Evolutionary conservation across 768 basidiomycete genomes (phyloP).

Genomic region (Sarcodon aspratus): DNA sequence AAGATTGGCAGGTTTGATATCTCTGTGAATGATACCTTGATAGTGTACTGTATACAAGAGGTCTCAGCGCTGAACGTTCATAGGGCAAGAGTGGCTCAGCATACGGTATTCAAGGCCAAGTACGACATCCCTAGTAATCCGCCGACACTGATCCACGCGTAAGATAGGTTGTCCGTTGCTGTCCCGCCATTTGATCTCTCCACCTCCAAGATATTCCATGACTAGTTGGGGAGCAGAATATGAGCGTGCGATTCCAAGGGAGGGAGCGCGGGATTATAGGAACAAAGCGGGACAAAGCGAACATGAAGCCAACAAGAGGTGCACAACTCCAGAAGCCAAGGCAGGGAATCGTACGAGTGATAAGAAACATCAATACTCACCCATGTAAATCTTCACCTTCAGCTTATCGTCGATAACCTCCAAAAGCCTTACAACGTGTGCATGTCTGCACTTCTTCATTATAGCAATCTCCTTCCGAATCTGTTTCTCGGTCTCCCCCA

Average conservation of each 20-base stretch:
- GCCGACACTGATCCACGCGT: slow-evolving; percentile 69
- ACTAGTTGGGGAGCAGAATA: slow-evolving; percentile 33
- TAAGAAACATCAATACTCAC: slow-evolving; percentile 34
- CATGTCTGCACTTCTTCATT: slow-evolving; percentile 93
- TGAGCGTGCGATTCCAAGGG: slow-evolving; percentile 10
- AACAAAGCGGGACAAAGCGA: slow-evolving; percentile 1
- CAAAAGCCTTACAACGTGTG: slow-evolving; percentile 78
- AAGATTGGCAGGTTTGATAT: slow-evolving; percentile 98
- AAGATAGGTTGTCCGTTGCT: slow-evolving; percentile 58
- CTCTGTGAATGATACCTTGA: slow-evolving; percentile 98
- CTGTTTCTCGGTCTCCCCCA: slow-evolving; percentile 68
- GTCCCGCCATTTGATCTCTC: slow-evolving; percentile 87
- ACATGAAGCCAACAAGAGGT: not conserved
- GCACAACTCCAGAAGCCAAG: not conserved
- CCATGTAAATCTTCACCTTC: slow-evolving; percentile 85
- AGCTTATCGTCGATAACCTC: slow-evolving; percentile 94
- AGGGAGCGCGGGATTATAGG: not conserved
- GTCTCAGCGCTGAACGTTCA: slow-evolving; percentile 4
- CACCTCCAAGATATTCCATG: slow-evolving; percentile 93
- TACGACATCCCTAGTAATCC: slow-evolving; percentile 87
- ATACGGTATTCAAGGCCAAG: slow-evolving; percentile 90
- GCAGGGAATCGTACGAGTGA: not conserved
- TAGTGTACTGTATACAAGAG: slow-evolving; percentile 62
- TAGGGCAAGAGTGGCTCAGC: slow-evolving; percentile 22
- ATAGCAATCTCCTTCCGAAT: slow-evolving; percentile 93